Evolutionary conservation across 2,329 filamentous ascomycete genomes (phyloP).

Genomic region (Pezicula radicicola): DNA sequence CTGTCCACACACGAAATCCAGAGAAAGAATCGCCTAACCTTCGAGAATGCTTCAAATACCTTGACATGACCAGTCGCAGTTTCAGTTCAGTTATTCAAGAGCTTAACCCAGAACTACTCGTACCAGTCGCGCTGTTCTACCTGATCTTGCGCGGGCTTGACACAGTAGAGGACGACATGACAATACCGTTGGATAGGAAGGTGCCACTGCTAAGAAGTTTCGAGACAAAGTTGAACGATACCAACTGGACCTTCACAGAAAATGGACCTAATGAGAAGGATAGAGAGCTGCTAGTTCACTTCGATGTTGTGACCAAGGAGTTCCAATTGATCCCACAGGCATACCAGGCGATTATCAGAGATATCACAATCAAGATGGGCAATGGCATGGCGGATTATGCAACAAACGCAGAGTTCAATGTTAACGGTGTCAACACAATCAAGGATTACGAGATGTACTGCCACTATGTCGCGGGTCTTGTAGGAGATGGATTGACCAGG

Average conservation of each 20-base stretch:
- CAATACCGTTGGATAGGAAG: slow-evolving; percentile 76
- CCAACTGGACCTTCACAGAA: slow-evolving; percentile 87
- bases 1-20: slow-evolving; percentile 79
- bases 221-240: slow-evolving; percentile 70
- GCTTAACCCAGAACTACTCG: slow-evolving; percentile 87
- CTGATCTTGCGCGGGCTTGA: slow-evolving; percentile 87
- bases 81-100: slow-evolving; percentile 94
- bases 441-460: slow-evolving; percentile 96
- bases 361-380: slow-evolving; percentile 92
- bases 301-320: slow-evolving; percentile 81
- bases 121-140: slow-evolving; percentile 91
- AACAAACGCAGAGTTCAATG: slow-evolving; percentile 76
- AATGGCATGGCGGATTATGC: slow-evolving; percentile 98
- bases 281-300: slow-evolving; percentile 85
- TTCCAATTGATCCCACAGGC: slow-evolving; percentile 82
- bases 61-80: slow-evolving; percentile 86
- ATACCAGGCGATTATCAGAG: slow-evolving; percentile 84
- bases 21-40: slow-evolving; percentile 72
- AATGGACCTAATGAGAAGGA: slow-evolving; percentile 94
- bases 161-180: slow-evolving; percentile 99
- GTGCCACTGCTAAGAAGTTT: slow-evolving; percentile 84
- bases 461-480: slow-evolving; percentile 97
- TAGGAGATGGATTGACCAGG: slow-evolving; percentile 87
- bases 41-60: slow-evolving; percentile 79
- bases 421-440: slow-evolving; percentile 76